Base-by-base conservation (phyloP, 192 early-diverging fungal genomes). In the Coemansia sp. region DNA sequence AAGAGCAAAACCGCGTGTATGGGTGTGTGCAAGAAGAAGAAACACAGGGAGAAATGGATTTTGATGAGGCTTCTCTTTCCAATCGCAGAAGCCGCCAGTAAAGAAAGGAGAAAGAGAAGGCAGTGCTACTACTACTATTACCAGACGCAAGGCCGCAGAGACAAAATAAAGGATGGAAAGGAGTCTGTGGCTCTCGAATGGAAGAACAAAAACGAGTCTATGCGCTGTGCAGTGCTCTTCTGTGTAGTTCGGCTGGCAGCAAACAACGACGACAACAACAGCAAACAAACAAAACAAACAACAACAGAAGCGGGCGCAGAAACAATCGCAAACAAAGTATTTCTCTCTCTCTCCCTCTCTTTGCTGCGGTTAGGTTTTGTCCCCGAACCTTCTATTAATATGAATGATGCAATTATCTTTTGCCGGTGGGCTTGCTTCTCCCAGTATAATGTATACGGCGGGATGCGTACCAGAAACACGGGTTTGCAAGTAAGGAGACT, bases 181-280 rank as follows among this genome's bases (percentile, higher is more conserved):
- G 18, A 8, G 1, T 16, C 2, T 26, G 52, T 54, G 52, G 52
- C 52, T 54, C 52, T 6, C 52, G 13, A 54, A 54, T 26, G 26
- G 26, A 26, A 26, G 21, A 54, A 54, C 19, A 18, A 54, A 54
- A 26, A 13, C 52, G 9, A 54, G 52, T 21, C 21, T 54, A 54
- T 44, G 13, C 43, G 43, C 10, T 12, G 43, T 44, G 26, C 26
- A 26, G 26, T 26, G 26, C 26, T 26, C 0, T 26, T 0, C 26
- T 44, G 43, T 44, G 43, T 13, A 44, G 11, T 54, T n/a, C 12
- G 48, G 21, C 12, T 21, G 52, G 52, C 52, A 54, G 23, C 52
- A 54, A 26, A 54, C 52, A 54, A n/a, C n/a, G n/a, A 54, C 52
- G 26, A 54, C 52, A 16, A 50, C 48, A 50, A 50, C 48, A 50